Evolutionary conservation across 208 protist species (phyloP), one percentile per base, ranked within the genome.

Genomic region (Angomonas deanei): DNA sequence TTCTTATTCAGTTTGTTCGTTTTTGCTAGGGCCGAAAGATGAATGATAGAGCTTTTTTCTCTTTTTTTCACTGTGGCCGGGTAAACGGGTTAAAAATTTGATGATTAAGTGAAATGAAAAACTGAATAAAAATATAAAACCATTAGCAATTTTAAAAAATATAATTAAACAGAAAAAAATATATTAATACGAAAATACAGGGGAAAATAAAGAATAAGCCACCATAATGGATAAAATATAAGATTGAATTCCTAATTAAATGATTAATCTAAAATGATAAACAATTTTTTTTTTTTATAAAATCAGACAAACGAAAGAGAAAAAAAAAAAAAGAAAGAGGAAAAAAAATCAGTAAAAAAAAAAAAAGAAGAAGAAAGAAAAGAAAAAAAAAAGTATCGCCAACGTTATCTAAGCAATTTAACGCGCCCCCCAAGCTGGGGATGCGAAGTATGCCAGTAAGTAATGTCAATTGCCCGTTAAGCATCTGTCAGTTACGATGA

Each of bases 221-320:
- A 15, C 11, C 36, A 42, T n/a, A n/a, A 42, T 8, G 11, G 36
- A 8, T 8, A 42, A 42, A n/a, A n/a, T n/a, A n/a, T n/a, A n/a
- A n/a, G n/a, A n/a, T n/a, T n/a, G n/a, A n/a, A n/a, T n/a, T n/a
- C n/a, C n/a, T n/a, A n/a, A n/a, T n/a, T n/a, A n/a, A n/a, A n/a
- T n/a, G n/a, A n/a, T n/a, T n/a, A n/a, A n/a, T n/a, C n/a, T n/a
- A n/a, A n/a, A n/a, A n/a, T n/a, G n/a, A n/a, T n/a, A n/a, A n/a
- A n/a, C n/a, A n/a, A n/a, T n/a, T n/a, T 19, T 58, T 36, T 58
- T 36, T 58, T 58, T 58, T n/a, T n/a, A n/a, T n/a, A 33, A 28
- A 28, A 53, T 23, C 8, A 53, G 23, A 23, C 8, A 53, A 28
- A 53, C 6, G 8, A 53, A 53, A 28, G 19, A 26, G 11, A 53